Evolutionary conservation across 2,329 filamentous ascomycete genomes (phyloP), one percentile per base, ranked within the genome.

Genomic region (Diaporthe sp.): DNA sequence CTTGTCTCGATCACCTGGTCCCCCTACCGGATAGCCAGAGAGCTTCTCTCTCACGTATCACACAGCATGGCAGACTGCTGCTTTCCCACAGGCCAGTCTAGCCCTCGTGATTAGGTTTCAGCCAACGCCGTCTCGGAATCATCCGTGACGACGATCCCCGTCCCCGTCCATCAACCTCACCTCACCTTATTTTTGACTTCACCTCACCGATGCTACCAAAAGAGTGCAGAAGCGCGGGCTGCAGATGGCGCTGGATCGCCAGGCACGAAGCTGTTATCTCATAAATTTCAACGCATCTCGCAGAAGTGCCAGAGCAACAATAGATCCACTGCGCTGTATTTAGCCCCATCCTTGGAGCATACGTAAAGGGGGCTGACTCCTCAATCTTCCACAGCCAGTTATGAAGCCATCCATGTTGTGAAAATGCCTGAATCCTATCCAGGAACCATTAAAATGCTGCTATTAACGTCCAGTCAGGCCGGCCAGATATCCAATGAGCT

Each of bases 51-150:
- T 28, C 44, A 31, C 25, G 17, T 12, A 22, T 61, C 57, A 42
- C 57, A 61, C 3, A 39, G 34, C 31, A 60, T 4, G 9, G 19
- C n/a, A n/a, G 7, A n/a, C 34, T 25, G 34, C 34, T 42, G 10
- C 44, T 15, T 13, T 61, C 22, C 12, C 10, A 61, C 28, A 28
- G 39, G 10, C 44, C 61, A 15, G 44, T 67, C 61, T 67, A 51
- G 61, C 61, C 61, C 44, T 67, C 1, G 39, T 51, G 62, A 68
- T 68, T 68, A 68, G 62, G 62, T 68, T 68, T 37, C 44, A 68
- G 44, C 44, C 44, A 49, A 17, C 22, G 31, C 62, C 62, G 62
- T 22, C 31, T 39, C 62, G 62, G 62, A 68, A 68, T n/a, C 65
- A 53, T 68, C 65, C 65, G 65, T 25, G 46, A 28, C 65, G 65